Evolutionary conservation across 2,329 filamentous ascomycete genomes (phyloP).

Genomic region (Aureobasidium lini): DNA sequence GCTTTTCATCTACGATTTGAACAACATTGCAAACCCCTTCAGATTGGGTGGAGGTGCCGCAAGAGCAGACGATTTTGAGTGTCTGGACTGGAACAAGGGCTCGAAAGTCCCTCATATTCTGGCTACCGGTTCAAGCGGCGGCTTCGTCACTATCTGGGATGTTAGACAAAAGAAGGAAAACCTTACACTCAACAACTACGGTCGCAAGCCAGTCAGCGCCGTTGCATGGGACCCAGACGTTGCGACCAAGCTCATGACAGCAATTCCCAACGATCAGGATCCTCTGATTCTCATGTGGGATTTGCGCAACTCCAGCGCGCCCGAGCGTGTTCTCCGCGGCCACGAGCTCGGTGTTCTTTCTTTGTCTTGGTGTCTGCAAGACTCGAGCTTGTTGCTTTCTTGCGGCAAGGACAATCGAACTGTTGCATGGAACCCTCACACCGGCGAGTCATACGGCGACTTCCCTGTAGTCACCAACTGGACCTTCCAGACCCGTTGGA

Average conservation of each 20-base stretch:
- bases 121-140: slow-evolving; percentile 84
- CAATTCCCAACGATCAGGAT: slow-evolving; percentile 79
- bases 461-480: slow-evolving; percentile 98
- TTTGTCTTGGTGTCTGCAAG: slow-evolving; percentile 89
- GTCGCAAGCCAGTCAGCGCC: slow-evolving; percentile 86
- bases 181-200: slow-evolving; percentile 80
- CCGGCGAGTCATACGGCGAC: slow-evolving; percentile 78
- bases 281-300: slow-evolving; percentile 92
- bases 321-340: slow-evolving; percentile 79
- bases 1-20: slow-evolving; percentile 90
- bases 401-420: slow-evolving; percentile 96
- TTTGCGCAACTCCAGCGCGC: slow-evolving; percentile 89
- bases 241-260: slow-evolving; percentile 86
- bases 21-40: slow-evolving; percentile 81
- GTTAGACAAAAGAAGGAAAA: slow-evolving; percentile 97
- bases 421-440: slow-evolving; percentile 92
- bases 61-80: slow-evolving; percentile 90
- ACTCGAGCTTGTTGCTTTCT: slow-evolving; percentile 80
- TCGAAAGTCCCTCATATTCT: slow-evolving; percentile 88
- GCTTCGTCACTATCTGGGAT: slow-evolving; percentile 98
- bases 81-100: slow-evolving; percentile 88
- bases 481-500: slow-evolving; percentile 94
- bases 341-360: slow-evolving; percentile 92
- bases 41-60: slow-evolving; percentile 80
- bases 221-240: slow-evolving; percentile 96